Base-by-base conservation (phyloP, 257 asterid species). In the Anisodus acutangulus region DNA sequence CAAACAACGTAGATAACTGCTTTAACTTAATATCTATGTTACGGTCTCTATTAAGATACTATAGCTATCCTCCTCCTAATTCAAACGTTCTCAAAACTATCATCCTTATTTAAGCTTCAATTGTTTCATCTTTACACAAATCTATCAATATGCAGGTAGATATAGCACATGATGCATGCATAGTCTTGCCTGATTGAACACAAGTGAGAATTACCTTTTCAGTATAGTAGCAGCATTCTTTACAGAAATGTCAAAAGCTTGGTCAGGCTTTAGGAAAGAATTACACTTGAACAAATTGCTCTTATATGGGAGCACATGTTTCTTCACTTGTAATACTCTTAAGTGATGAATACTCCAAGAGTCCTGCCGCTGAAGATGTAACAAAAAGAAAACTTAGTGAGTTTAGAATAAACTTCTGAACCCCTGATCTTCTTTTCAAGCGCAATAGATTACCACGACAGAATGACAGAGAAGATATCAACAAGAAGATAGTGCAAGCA, bases 161-260 rank as follows among this genome's bases (percentile, higher is more conserved):
- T 76, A 51, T 51, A 26, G 64, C 4, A 76, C 31, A 26, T 49
- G 60, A 78, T 26, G 51, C 49, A 78, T 9, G 5, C 26, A 7
- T 53, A 78, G 12, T 31, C 49, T 78, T 78, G 4, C 19, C 15
- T 53, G 26, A 31, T 53, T 53, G 64, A 78, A 78, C 2, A 1
- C 13, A 78, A 83, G 13, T 72, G 83, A 41, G n/a, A 76, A 85
- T 83, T 91, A 95, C 98, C 98, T 92, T 83, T 92, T 90, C 86
- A 93, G 84, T 72, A 89, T 86, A 55, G 88, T 45, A 41, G 93
- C 87, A 59, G 93, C 95, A 85, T 87, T 88, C 94, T 97, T 95
- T 85, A 91, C 85, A 82, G 11, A 83, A 86, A 88, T 51, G 19
- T 88, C 93, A 83, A 90, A 59, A 81, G 93, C 85, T 12, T 90